phyloP scores from a whole-genome alignment of 139 green algal genomes.

The Yamagishiella unicocca region DNA sequence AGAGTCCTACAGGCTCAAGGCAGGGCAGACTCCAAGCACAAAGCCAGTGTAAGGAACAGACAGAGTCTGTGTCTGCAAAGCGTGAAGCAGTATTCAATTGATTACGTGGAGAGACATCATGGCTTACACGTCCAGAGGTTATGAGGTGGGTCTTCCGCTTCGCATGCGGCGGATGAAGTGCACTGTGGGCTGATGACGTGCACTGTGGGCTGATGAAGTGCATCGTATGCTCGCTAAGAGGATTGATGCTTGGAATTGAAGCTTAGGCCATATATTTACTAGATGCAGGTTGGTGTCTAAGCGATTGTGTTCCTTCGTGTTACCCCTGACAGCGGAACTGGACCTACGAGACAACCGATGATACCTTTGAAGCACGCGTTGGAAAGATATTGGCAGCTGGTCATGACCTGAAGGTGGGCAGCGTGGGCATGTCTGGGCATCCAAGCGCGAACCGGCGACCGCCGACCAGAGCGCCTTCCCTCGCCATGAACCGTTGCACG shows the following conservation, averaged over 20 bases:
- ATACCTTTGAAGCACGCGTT: neutral
- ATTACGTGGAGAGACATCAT: neutral
- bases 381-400: neutral
- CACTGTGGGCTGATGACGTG: neutral
- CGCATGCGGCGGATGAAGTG: neutral
- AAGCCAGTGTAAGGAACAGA: neutral
- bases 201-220: neutral
- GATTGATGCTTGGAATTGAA: neutral
- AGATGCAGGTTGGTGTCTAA: neutral
- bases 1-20: neutral
- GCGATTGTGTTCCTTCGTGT: too few species aligned
- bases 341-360: neutral
- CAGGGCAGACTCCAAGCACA: neutral
- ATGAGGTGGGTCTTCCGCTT: neutral
- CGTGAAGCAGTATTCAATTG: neutral
- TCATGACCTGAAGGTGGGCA: conserved; percentile 20
- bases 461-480: too few species aligned
- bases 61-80: neutral
- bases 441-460: too few species aligned
- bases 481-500: too few species aligned
- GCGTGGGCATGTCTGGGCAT: too few species aligned
- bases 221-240: neutral
- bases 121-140: conserved; percentile 15
- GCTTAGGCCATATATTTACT: neutral
- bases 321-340: conserved; percentile 32